phyloP scores from a whole-genome alignment of 2,329 filamentous ascomycete species.

The Aureobasidium vineae region DNA sequence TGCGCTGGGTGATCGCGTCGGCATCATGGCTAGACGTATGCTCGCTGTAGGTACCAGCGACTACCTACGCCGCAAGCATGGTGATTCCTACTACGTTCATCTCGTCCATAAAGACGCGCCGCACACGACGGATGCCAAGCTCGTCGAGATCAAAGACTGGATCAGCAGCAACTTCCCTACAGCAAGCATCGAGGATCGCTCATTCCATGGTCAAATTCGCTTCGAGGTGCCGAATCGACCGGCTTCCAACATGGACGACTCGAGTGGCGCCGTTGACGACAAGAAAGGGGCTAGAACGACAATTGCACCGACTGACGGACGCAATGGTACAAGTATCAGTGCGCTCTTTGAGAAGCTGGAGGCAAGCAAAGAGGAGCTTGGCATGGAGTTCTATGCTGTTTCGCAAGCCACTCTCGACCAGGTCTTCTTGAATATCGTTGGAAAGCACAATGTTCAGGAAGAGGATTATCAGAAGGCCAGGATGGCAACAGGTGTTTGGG shows the following conservation, averaged over 20 bases:
- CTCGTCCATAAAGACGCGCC: constrained; percentile 73
- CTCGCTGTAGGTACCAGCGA: constrained; percentile 77
- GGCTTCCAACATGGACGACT: constrained; percentile 26
- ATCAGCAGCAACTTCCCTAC: constrained; percentile 60
- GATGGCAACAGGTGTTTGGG: constrained; percentile 26
- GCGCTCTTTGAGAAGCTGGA: constrained; percentile 71
- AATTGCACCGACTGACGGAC: constrained; percentile 24
- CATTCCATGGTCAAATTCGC: constrained; percentile 82
- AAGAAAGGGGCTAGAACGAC: constrained; percentile 19
- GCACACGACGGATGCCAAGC: constrained; percentile 67
- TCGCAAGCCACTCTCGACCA: constrained; percentile 85
- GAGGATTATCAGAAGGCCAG: constrained; percentile 50
- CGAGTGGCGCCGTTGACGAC: constrained; percentile 24
- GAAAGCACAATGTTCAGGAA: constrained; percentile 73
- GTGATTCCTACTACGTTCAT: constrained; percentile 77
- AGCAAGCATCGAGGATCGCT: constrained; percentile 68
- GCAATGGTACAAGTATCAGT: constrained; percentile 61
- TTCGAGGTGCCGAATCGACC: constrained; percentile 65
- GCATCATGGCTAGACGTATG: constrained; percentile 84
- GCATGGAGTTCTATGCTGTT: constrained; percentile 83
- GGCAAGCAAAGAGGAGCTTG: constrained; percentile 63
- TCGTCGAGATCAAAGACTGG: constrained; percentile 65
- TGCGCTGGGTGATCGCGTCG: constrained; percentile 76
- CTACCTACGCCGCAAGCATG: constrained; percentile 69
- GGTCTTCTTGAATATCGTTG: constrained; percentile 84